Percentiles rank a stretch among this genome's conserved stretches.
Conservation (phyloP, 1,284 basidiomycete genomes). For the Marasmius sp. region DNA sequence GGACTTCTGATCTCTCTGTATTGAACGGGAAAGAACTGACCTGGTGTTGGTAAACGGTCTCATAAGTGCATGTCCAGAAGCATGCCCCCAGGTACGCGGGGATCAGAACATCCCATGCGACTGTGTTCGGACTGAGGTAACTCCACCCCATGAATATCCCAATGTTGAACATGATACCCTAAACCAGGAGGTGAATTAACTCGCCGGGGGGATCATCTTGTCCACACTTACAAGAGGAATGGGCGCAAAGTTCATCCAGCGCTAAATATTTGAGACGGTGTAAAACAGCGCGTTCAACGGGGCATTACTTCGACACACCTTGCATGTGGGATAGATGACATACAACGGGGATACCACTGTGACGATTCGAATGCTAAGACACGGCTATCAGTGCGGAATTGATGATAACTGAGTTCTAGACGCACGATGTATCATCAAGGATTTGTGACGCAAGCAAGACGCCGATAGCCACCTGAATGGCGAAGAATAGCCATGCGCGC, state of each 20-base stretch:
- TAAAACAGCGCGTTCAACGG: not conserved
- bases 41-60: conserved; percentile 31
- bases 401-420: not conserved
- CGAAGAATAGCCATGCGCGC: conserved; percentile 31
- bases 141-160: conserved; percentile 35
- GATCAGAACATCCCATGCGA: conserved; percentile 25
- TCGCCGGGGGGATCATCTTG: not conserved
- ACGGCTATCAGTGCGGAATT: not conserved
- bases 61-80: conserved; percentile 31
- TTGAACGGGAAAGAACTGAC: conserved; percentile 2
- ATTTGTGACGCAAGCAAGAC: conserved; percentile 17
- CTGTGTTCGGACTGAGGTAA: conserved; percentile 22
- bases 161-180: conserved; percentile 33
- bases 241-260: conserved; percentile 31
- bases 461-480: conserved; percentile 24
- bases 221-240: conserved; percentile 25
- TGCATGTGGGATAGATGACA: conserved; percentile 33
- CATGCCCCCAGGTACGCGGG: conserved; percentile 26
- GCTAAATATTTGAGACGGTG: conserved; percentile 14
- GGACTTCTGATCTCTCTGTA: not conserved
- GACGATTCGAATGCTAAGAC: conserved; percentile 21
- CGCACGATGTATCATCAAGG: conserved; percentile 22
- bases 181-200: not conserved
- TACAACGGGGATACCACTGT: conserved; percentile 28
- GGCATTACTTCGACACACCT: conserved; percentile 15